A percentile compares a stretch with the other conserved stretches of the same genome.
These are phyloP conservation scores for Zelopaecilomyces penicillatus DNA, from an alignment of 2,329 filamentous ascomycete species.

Conservation along the genomic window DNA sequence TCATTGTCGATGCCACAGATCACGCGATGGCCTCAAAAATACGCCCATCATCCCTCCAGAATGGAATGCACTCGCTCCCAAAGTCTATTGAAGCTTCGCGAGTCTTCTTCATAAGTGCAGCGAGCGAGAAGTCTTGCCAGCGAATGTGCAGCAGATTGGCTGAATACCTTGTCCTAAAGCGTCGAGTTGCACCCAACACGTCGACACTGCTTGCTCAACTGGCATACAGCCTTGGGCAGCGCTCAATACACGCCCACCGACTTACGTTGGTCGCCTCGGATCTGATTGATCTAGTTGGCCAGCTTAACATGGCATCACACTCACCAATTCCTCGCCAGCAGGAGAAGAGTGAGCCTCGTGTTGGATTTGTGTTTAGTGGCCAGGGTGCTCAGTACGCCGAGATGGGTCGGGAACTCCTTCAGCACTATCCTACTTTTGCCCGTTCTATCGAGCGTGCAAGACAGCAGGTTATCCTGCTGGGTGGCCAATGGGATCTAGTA, in stretches of 20 bases:
- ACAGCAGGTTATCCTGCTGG: slow-evolving; percentile 1
- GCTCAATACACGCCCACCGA: neutral
- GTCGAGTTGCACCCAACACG: neutral
- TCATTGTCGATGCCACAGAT: neutral
- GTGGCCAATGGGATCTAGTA: slow-evolving; percentile 7
- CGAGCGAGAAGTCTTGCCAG: neutral
- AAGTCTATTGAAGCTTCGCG: neutral
- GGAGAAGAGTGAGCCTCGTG: neutral
- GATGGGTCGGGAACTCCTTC: neutral
- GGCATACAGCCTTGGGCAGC: neutral
- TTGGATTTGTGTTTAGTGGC: neutral
- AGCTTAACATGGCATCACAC: neutral
- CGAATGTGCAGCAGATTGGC: neutral
- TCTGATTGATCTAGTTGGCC: neutral
- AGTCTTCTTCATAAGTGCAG: neutral
- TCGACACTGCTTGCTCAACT: neutral
- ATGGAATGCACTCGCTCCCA: too few relatives aligned
- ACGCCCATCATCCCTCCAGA: neutral
- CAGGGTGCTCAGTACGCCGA: neutral
- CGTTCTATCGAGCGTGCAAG: neutral
- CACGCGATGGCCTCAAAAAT: neutral
- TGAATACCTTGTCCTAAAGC: neutral
- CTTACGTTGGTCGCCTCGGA: neutral
- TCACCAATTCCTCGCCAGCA: neutral
- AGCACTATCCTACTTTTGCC: neutral